phyloP scores from a whole-genome alignment of 2,329 filamentous ascomycete genomes.

The Acarospora socialis region DNA sequence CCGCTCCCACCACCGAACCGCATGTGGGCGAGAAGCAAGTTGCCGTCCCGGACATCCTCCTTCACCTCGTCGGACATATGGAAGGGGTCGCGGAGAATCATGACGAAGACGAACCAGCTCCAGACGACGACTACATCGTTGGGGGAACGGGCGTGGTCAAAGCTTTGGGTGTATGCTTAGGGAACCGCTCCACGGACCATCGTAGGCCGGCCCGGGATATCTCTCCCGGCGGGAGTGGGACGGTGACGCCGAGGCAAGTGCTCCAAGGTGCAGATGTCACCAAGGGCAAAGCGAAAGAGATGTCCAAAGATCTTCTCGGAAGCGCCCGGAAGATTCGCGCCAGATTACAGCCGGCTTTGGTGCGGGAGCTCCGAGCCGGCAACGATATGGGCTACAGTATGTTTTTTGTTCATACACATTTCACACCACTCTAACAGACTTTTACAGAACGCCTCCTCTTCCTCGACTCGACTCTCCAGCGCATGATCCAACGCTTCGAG shows the following conservation, averaged over 20 bases:
- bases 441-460: constrained; percentile 60
- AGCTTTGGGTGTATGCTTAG: constrained; percentile 79
- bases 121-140: constrained; percentile 90
- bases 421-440: constrained; percentile 16
- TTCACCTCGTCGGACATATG: constrained; percentile 69
- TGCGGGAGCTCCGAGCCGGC: constrained; percentile 53
- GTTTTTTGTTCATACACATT: constrained; percentile 22
- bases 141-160: constrained; percentile 92
- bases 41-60: constrained; percentile 66
- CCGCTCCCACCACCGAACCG: constrained; percentile 28
- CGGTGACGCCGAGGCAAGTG: constrained; percentile 40
- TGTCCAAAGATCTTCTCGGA: constrained; percentile 78
- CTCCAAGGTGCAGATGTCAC: constrained; percentile 35
- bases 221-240: constrained; percentile 35
- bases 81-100: constrained; percentile 35
- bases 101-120: constrained; percentile 53
- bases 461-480: constrained; percentile 73
- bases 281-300: constrained; percentile 65
- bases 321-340: constrained; percentile 79
- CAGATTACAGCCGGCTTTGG: constrained; percentile 69
- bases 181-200: constrained; percentile 40
- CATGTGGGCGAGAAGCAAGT: constrained; percentile 37
- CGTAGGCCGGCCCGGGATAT: constrained; percentile 23
- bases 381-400: constrained; percentile 68
- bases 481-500: constrained; percentile 91